Conservation (phyloP, 2,329 filamentous ascomycete genomes). For the Coniochaeta sp. region DNA sequence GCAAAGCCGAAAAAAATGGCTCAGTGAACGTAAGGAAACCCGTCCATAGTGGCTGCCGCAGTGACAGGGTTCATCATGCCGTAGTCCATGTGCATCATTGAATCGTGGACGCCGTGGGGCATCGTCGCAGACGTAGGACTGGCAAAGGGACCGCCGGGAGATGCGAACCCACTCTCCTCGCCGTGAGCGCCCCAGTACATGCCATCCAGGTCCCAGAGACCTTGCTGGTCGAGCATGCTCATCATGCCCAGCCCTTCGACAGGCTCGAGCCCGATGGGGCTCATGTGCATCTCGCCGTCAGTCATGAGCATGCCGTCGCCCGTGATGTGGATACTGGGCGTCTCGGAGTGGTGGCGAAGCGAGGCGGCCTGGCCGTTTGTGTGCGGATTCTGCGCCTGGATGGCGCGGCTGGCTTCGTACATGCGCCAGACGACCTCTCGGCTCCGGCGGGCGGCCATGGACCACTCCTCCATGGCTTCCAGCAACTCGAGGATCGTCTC, state of each 20-base stretch:
- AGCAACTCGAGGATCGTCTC: constrained; percentile 53
- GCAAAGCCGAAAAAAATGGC: neutral
- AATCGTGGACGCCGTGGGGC: constrained; percentile 21
- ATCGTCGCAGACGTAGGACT: constrained; percentile 11
- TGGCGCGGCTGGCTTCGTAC: constrained; percentile 46
- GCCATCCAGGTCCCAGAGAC: constrained; percentile 49
- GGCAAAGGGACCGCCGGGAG: constrained; percentile 3
- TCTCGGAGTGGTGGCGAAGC: constrained; percentile 7
- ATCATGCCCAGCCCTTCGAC: constrained; percentile 42
- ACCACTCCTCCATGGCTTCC: constrained; percentile 59
- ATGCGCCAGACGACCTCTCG: constrained; percentile 57
- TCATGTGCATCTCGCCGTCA: constrained; percentile 38
- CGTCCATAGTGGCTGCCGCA: constrained; percentile 28
- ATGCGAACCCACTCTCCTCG: constrained; percentile 20
- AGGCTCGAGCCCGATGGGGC: constrained; percentile 42
- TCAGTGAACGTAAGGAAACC: constrained; percentile 36
- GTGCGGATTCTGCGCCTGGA: constrained; percentile 20
- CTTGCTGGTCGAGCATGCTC: constrained; percentile 45
- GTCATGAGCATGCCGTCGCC: constrained; percentile 27
- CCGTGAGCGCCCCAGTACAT: constrained; percentile 40
- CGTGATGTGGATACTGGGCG: constrained; percentile 22
- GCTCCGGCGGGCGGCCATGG: constrained; percentile 53
- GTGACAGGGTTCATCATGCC: constrained; percentile 22
- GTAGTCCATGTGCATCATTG: constrained; percentile 29
- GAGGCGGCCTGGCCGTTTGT: constrained; percentile 8